Evolutionary conservation across 495 filamentous ascomycete genomes (phyloP).

Genomic region (Achaetomiella virescens): DNA sequence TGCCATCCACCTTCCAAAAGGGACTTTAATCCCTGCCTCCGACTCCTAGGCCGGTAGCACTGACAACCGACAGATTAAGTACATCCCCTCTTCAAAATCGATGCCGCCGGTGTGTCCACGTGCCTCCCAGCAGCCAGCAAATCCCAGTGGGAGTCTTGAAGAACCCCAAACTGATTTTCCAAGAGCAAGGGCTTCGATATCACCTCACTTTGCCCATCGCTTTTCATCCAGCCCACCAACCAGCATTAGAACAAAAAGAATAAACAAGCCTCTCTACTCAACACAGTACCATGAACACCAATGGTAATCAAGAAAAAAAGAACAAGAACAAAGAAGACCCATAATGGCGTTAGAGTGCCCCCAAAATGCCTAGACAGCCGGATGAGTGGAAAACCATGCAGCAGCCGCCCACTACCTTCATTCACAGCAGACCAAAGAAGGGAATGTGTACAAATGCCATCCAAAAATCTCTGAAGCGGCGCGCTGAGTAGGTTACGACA

Average conservation of each 20-base stretch:
- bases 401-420: slow-evolving; percentile 3
- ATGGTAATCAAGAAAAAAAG: background rate
- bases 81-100: too few species aligned
- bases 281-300: slow-evolving; percentile 8
- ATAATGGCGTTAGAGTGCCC: background rate
- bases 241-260: slow-evolving; percentile 1
- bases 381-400: slow-evolving; percentile 7
- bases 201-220: background rate
- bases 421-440: background rate
- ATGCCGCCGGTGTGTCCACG: too few species aligned
- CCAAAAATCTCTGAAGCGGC: background rate
- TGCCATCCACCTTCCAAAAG: too few species aligned
- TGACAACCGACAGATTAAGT: too few species aligned
- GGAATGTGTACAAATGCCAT: slow-evolving; percentile 5
- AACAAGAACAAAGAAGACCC: background rate
- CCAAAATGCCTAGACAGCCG: slow-evolving; percentile 1
- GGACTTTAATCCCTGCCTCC: too few species aligned
- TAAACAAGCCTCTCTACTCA: slow-evolving; percentile 9
- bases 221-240: background rate
- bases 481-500: background rate
- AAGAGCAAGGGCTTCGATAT: too few species aligned
- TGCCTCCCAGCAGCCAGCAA: too few species aligned
- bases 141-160: too few species aligned
- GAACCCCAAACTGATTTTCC: too few species aligned
- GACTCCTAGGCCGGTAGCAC: too few species aligned